Percentiles rank a stretch among this genome's conserved stretches.
Conservation (phyloP, 2,329 filamentous ascomycete species). For the Myriosclerotinia duriaeana region DNA sequence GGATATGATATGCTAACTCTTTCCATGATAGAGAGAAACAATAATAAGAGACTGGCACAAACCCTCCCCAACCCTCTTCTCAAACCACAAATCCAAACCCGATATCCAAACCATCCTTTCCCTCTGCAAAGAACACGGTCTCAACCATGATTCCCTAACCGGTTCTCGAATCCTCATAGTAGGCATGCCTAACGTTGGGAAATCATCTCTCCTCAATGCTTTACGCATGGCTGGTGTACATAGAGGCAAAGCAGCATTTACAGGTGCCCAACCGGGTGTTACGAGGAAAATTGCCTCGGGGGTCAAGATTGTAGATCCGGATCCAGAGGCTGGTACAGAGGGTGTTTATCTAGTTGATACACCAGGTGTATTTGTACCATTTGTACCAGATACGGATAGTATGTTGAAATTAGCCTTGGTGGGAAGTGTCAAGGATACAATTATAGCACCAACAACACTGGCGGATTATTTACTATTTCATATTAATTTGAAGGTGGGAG, state of each 20-base stretch:
- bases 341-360: conserved; percentile 83
- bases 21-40: conserved; percentile 46
- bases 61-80: conserved; percentile 54
- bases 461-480: conserved; percentile 89
- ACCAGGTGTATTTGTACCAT: conserved; percentile 92
- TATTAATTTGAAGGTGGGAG: conserved; percentile 58
- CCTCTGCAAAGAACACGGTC: conserved; percentile 52
- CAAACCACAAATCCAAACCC: conserved; percentile 48
- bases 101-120: conserved; percentile 48
- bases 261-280: conserved; percentile 83
- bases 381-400: conserved; percentile 76
- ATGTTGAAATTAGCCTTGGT: conserved; percentile 96
- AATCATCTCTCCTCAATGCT: conserved; percentile 89
- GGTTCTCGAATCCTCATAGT: conserved; percentile 86
- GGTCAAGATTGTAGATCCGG: conserved; percentile 71
- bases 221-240: conserved; percentile 69
- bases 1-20: conserved; percentile 19
- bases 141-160: conserved; percentile 60
- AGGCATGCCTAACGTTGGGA: conserved; percentile 97
- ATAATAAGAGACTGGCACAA: conserved; percentile 54
- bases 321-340: conserved; percentile 45
- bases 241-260: conserved; percentile 69
- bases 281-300: conserved; percentile 81
- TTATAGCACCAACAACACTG: conserved; percentile 74
- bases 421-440: conserved; percentile 84